These are phyloP conservation scores for Boletus sp. DNA, from an alignment of 768 basidiomycete genomes.

Conservation along the genomic window DNA sequence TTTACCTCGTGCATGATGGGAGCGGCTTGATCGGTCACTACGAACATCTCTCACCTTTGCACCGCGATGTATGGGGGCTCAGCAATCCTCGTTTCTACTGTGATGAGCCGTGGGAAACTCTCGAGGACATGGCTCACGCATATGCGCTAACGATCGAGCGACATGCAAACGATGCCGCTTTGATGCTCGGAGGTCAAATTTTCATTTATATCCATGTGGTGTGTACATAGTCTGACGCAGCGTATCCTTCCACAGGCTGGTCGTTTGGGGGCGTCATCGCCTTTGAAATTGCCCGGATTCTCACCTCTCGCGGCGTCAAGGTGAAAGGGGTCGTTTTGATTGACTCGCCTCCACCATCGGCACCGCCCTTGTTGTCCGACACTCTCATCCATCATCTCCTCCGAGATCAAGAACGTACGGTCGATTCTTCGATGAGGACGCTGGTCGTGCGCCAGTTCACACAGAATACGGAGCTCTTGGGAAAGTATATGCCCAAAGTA, in stretches of 20 bases:
- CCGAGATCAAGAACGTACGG: constrained; percentile 29
- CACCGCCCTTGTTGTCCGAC: constrained; percentile 52
- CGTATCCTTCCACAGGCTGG: constrained; percentile 50
- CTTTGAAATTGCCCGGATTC: constrained; percentile 58
- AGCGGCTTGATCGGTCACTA: constrained; percentile 60
- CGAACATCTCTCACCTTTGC: constrained; percentile 43
- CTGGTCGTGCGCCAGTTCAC: constrained; percentile 49
- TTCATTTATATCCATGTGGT: not conserved
- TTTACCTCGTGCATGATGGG: constrained; percentile 74
- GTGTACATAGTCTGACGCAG: not conserved
- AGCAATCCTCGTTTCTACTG: constrained; percentile 51
- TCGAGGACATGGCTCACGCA: constrained; percentile 50
- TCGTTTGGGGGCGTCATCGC: constrained; percentile 77
- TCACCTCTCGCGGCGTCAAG: constrained; percentile 37
- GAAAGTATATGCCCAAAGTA: constrained; percentile 40
- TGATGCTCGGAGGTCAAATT: constrained; percentile 60
- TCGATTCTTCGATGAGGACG: constrained; percentile 31
- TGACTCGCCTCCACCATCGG: constrained; percentile 60
- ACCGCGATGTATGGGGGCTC: constrained; percentile 60
- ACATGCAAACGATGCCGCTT: constrained; percentile 31
- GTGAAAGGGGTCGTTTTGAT: constrained; percentile 64
- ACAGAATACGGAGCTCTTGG: constrained; percentile 47
- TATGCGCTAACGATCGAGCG: constrained; percentile 46
- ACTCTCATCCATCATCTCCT: constrained; percentile 48
- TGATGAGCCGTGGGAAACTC: constrained; percentile 45